Conservation (phyloP, 106 monocot species). For the Dendrobium officinale region DNA sequence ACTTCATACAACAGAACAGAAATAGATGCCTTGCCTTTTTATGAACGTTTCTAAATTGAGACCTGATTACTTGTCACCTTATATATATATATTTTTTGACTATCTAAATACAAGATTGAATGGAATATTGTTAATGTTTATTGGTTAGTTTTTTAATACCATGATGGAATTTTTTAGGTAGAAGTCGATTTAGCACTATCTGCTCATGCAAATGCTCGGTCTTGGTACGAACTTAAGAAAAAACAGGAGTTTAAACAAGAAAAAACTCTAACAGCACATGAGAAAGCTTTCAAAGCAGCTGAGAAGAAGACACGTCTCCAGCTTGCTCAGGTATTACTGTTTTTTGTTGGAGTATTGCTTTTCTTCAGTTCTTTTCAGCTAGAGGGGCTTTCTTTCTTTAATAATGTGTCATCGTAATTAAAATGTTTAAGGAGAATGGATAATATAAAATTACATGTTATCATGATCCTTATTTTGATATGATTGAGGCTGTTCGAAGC, state of each 20-base stretch:
- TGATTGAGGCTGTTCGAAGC: neutral
- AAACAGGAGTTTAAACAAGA: constrained; percentile 94
- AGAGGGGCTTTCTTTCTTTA: neutral
- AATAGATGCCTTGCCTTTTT: neutral
- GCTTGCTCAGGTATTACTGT: constrained; percentile 72
- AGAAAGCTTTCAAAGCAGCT: constrained; percentile 98
- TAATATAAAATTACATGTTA: neutral
- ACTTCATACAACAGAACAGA: neutral
- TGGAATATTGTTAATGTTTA: neutral
- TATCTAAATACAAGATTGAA: neutral
- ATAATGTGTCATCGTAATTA: neutral
- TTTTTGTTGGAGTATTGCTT: neutral
- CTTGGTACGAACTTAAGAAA: constrained; percentile 95
- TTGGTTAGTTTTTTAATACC: neutral
- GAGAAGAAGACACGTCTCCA: constrained; percentile 90
- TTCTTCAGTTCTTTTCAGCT: neutral
- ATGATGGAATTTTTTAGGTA: constrained; percentile 40
- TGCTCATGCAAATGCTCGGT: constrained; percentile 96
- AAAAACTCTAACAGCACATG: constrained; percentile 90
- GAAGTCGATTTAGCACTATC: constrained; percentile 95
- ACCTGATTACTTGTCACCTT: neutral
- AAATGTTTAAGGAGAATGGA: neutral
- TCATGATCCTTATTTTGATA: neutral
- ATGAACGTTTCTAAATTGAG: neutral
- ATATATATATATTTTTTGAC: neutral